phyloP scores from a whole-genome alignment of 2,329 filamentous ascomycete genomes.

The Alternaria tenuissima region DNA sequence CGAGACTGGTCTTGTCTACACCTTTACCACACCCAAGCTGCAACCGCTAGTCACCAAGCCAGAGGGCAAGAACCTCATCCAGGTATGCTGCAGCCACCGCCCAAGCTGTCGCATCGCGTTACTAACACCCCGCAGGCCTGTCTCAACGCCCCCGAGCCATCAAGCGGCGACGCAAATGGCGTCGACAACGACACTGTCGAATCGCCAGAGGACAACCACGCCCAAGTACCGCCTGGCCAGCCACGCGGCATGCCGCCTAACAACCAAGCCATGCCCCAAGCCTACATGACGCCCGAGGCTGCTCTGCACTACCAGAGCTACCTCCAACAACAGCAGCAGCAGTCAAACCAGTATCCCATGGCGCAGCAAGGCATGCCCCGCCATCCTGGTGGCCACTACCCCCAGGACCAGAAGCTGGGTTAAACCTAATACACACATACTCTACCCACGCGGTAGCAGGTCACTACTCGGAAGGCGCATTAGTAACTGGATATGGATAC shows the following conservation, averaged over 20 bases:
- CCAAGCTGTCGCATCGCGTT: constrained; percentile 18
- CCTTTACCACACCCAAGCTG: constrained; percentile 97
- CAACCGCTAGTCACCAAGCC: constrained; percentile 98
- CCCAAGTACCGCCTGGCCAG: constrained; percentile 78
- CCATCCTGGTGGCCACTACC: constrained; percentile 70
- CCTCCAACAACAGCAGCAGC: constrained; percentile 64
- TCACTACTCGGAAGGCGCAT: constrained; percentile 43
- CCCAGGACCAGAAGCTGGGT: constrained; percentile 63
- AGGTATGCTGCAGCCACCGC: constrained; percentile 67
- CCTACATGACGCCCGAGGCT: constrained; percentile 71
- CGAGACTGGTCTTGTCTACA: constrained; percentile 96
- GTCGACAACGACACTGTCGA: constrained; percentile 70
- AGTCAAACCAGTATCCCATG: constrained; percentile 78
- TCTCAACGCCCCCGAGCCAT: constrained; percentile 92
- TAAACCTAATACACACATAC: constrained; percentile 41
- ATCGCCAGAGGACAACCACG: constrained; percentile 88
- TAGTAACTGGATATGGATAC: constrained; percentile 50
- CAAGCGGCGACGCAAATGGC: constrained; percentile 74
- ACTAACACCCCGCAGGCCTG: constrained; percentile 74
- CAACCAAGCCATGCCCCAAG: constrained; percentile 69
- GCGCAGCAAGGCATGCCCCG: constrained; percentile 77
- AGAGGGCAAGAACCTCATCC: constrained; percentile 98
- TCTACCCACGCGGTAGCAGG: constrained; percentile 35
- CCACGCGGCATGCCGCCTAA: constrained; percentile 67
- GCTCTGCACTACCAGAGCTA: constrained; percentile 87